Base-by-base conservation (phyloP, 2,329 filamentous ascomycete genomes). In the Fusarium proliferatum region DNA sequence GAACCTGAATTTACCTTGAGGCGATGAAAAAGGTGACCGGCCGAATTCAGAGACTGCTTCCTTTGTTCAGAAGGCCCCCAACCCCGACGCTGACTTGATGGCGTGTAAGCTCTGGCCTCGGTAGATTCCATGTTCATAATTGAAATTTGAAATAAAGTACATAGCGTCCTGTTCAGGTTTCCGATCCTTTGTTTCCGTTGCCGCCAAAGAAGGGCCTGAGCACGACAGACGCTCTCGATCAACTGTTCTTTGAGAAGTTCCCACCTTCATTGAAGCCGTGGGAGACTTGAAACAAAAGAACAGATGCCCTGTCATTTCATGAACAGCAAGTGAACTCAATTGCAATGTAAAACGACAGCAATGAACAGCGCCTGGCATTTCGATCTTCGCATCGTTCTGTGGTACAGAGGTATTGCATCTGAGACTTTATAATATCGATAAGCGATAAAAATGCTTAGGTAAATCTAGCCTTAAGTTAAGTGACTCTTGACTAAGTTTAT, bases 131-230 rank as follows among this genome's bases (percentile, higher is more conserved):
- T 41, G 21, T 23, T 42, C 13, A 42, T 42, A 4, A 23, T 1
- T 43, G 3, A 15, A 0, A 16, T 43, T 43, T 23, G 3, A 0
- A 16, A 16, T 23, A 7, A n/a, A 41, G 39, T 0, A 23, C 0
- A 10, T 10, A 15, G 42, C 1, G n/a, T 2, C 4, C 16, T 26
- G n/a, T 8, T 45, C 23, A 26, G 9, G n/a, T 3, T n/a, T 43
- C 3, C 15, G 41, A 23, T 26, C 9, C 6, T 17, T 8, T 17
- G n/a, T 26, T 45, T 0, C 6, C 10, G 42, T 17, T 5, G 1
- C 6, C 1, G 16, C 42, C 42, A 23, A 26, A 17, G 15, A 26
- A 45, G 1, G 9, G 10, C 9, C 3, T 26, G 6, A 45, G 15
- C 1, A 43, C 1, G 0, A 5, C 16, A 26, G 16, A 3, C 3